These are phyloP conservation scores for Hirschioporus abietinus DNA, from an alignment of 768 basidiomycete species.

Conservation along the genomic window DNA sequence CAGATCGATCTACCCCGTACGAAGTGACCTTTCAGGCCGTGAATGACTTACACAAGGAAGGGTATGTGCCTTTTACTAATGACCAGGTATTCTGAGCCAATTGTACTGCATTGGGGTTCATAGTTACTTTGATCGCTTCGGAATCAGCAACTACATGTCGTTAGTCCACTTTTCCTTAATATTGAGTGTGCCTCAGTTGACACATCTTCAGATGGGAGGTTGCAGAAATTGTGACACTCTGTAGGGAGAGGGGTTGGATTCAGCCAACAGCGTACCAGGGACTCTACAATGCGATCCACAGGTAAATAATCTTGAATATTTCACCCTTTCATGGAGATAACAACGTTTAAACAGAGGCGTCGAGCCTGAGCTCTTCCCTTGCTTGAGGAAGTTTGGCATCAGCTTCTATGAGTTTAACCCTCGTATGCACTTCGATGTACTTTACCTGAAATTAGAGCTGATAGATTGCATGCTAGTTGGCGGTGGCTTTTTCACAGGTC, in stretches of 20 bases:
- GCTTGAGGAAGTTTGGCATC: constrained; percentile 22
- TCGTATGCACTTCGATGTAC: constrained; percentile 12
- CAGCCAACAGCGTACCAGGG: constrained; percentile 25
- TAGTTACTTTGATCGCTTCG: constrained; percentile 13
- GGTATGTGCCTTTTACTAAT: constrained; percentile 23
- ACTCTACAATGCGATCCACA: constrained; percentile 21
- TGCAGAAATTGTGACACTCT: constrained; percentile 24
- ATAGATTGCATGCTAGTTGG: constrained; percentile 17
- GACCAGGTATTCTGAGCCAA: too few relatives aligned
- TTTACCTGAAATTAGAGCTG: neutral
- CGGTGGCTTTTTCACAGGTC: constrained; percentile 22
- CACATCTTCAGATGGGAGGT: constrained; percentile 11
- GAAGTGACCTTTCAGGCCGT: constrained; percentile 21
- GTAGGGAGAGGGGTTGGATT: constrained; percentile 18
- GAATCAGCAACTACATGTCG: constrained; percentile 5
- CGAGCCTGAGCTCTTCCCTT: constrained; percentile 20
- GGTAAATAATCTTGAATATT: constrained; percentile 8
- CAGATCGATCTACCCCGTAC: constrained; percentile 14
- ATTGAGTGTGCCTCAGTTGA: neutral
- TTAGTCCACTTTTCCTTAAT: neutral
- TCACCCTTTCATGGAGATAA: constrained; percentile 9
- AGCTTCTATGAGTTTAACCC: constrained; percentile 28
- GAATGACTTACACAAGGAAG: constrained; percentile 23
- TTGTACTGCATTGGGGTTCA: too few relatives aligned
- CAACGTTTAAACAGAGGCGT: neutral